Percentiles rank a stretch among this genome's conserved stretches.
phyloP scores from a whole-genome alignment of 306 rosid species.

The apple (Malus domestica) region ASM211411v1 NC_041793.1:36872501-36873000 shows the following conservation, averaged over 20 bases:
- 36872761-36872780: background rate
- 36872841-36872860: background rate
- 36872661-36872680: background rate
- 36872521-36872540: background rate
- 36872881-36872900: too few species aligned
- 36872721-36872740: background rate
- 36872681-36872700: background rate
- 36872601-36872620: background rate
- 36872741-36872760: background rate
- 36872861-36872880: background rate
- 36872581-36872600: background rate
- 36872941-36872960: background rate
- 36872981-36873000: background rate
- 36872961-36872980: background rate
- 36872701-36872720: conserved; percentile 19
- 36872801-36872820: background rate
- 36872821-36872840: background rate
- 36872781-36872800: background rate
- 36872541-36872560: conserved; percentile 1
- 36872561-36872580: background rate
- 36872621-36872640: background rate
- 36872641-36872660: background rate
- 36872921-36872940: too few species aligned
- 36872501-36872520: conserved; percentile 18
- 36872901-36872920: too few species aligned